Evolutionary conservation across 441 rosid species (phyloP).

Genomic region (Pelargonium citronellum): DNA sequence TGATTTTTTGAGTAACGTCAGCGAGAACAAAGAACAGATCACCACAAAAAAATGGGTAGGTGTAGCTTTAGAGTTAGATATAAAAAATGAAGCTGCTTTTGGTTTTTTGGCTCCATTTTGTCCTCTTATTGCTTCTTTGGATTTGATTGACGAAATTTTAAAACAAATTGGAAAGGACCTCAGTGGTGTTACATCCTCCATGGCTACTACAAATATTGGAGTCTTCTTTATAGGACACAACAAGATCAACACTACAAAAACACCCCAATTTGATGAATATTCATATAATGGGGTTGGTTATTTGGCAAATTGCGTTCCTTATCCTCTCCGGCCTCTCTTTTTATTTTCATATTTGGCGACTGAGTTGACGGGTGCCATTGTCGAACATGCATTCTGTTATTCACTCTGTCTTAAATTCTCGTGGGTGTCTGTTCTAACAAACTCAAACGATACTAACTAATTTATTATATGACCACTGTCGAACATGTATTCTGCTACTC

Average conservation of each 20-base stretch:
- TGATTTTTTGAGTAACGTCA: no score
- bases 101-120: not conserved
- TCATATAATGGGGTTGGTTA: no score
- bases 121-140: not conserved
- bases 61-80: not conserved
- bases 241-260: not conserved
- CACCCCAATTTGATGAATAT: not conserved
- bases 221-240: not conserved
- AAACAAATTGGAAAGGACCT: not conserved
- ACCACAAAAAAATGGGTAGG: not conserved
- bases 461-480: no score
- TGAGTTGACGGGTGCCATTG: no score
- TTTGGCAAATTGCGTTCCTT: no score
- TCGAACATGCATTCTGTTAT: no score
- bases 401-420: no score
- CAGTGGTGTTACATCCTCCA: constrained; percentile 1
- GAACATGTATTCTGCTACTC: no score
- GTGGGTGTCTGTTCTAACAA: no score
- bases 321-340: no score
- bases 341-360: no score
- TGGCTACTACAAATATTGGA: not conserved
- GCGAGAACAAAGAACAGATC: not conserved
- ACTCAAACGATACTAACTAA: no score
- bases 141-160: not conserved
- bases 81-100: not conserved